Evolutionary conservation across 345 rosid species (phyloP), one percentile per base, ranked within the genome.

Genomic region (Lepidium aucheri): DNA sequence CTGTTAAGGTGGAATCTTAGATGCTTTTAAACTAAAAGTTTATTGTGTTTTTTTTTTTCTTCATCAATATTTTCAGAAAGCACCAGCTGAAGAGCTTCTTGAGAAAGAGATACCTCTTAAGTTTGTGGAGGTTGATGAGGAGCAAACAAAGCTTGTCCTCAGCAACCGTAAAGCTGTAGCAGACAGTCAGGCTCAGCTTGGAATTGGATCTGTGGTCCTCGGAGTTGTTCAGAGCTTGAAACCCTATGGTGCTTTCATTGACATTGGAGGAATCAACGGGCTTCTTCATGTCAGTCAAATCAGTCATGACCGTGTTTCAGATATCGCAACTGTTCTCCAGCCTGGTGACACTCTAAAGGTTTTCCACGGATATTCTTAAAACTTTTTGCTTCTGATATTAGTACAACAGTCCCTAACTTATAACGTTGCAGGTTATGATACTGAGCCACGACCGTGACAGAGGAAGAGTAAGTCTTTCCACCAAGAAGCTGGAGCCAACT

Each of bases 131-230:
- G 92, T 94, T 70, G 99, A 94, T 34, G 95, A 90, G 85, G 99
- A 94, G 62, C 85, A 88, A 76, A 77, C 95, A 12, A 84, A 95
- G 76, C 91, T 94, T 66, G 92, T 94, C 40, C 84, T 94, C 78
- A 90, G 97, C 63, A 88, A 94, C 85, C 89, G 95, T 74, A 94
- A 94, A 84, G 97, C 99, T 63, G 85, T 94, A 84, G 99, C 96
- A 39, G 97, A 90, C 69, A 88, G 91, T 76, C 97, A 94, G 67
- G 91, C 99, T 28, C 99, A 92, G 67, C 81, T 92, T 36, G 95
- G 98, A 64, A 92, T 92, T 47, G 98, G 98, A 56, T 92, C 95
- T 26, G 96, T 92, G 73, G 96, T 87, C 24, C 72, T 77, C 11
- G 98, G 98, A 65, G 82, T 87, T 41, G 96, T 92, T 70, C 91